Evolutionary conservation across 2,329 filamentous ascomycete genomes (phyloP), one percentile per base, ranked within the genome.

Genomic region (Colletotrichum sp.): DNA sequence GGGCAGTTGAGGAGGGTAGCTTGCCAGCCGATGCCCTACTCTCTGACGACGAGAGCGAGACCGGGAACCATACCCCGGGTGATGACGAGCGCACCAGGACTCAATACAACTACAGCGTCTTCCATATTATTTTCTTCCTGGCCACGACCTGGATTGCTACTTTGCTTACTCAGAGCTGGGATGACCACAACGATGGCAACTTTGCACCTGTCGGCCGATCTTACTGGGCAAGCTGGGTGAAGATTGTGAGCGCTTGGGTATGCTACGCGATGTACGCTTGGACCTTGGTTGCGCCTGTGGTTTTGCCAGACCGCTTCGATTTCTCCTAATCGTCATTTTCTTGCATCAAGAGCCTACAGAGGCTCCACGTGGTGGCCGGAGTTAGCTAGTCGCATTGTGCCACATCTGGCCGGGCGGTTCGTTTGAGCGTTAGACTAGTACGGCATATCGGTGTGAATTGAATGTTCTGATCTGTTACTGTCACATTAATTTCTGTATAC

Each of bases 171-270:
- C 94, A 96, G 87, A 94, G 95, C 81, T 92, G 71, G n/a, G 63
- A 94, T 79, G 91, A 94, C 10, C 90, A 88, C 57, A 89, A 91
- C 62, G 90, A 90, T 71, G 90, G 92, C 65, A 93, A 96, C 81
- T 99, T 99, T 85, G 95, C 95, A 3, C 95, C 96, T 1, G 96
- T 99, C 6, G 97, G 97, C 24, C 91, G 97, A 75, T 99, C 96
- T 7, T 98, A 99, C 86, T 98, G 96, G 91, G 97, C 97, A 36
- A 98, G 95, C 82, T 99, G 98, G 97, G 96, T 98, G 80, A 99
- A 99, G 92, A 99, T 99, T 84, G 93, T 98, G 70, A 98, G 96
- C 85, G 93, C 96, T 21, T 99, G 97, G 97, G 93, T 97, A 71
- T 99, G 97, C 87, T 98, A 99, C 85, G 93, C 88, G 68, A 95